Evolutionary conservation across 2,329 filamentous ascomycete species (phyloP), one percentile per base, ranked within the genome.

Genomic region (Epichloe baconii): DNA sequence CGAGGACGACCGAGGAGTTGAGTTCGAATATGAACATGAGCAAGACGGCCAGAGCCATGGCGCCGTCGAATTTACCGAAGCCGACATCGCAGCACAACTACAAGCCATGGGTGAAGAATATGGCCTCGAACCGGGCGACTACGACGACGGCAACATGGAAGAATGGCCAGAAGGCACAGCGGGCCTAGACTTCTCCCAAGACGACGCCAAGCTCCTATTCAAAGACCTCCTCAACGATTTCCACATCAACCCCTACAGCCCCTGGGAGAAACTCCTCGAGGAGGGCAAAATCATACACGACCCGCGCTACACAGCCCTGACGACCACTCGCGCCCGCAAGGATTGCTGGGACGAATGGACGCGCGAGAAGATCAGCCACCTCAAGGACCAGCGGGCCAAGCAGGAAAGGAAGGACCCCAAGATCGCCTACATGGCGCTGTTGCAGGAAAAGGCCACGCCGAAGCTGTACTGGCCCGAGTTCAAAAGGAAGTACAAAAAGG

Each of bases 391-490:
- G 60, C 83, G 86, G 52, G 84, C 83, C 23, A 82, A 77, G 54
- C 79, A 89, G 62, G 85, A 86, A 66, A 91, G 88, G 70, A 80
- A 80, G 56, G 89, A 97, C 61, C 91, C 93, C 1, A 76, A 78
- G 45, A 85, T 95, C 56, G 81, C 84, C 1, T 98, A 94, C 65
- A 71, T 97, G 54, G 77, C 79, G 0, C 85, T 98, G 56, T 72
- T 98, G 34, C 82, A 91, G 56, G 79, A 84, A 47, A 79, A 88
- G 58, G 91, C 90, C 0, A 93, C 84, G 0, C 85, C 88, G 0
- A 97, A 95, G 68, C 76, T 98, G 1, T 98, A 95, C 73, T 98
- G 93, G 93, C 85, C 88, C 0, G 93, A 98, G 64, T 98, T 98
- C 69, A 88, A 87, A 60, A 77, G 93, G 36, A 98, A 96, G 64